Evolutionary conservation across 2,329 filamentous ascomycete genomes (phyloP).

Genomic region (Penicillium paneum): DNA sequence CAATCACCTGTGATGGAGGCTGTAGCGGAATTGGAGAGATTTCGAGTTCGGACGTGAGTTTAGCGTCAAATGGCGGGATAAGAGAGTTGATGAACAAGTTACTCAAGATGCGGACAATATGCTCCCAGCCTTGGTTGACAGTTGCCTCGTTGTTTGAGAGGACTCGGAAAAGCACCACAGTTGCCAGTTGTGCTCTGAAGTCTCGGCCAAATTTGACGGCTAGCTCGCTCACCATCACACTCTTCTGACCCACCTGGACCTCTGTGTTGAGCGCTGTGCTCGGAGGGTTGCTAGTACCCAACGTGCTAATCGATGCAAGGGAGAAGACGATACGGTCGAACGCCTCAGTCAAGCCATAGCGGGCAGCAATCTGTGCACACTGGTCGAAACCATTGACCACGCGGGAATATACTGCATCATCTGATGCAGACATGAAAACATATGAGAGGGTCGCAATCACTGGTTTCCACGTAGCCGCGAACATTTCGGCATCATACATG

Average conservation of each 20-base stretch:
- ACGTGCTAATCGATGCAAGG: slow-evolving; percentile 82
- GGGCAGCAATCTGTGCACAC: slow-evolving; percentile 86
- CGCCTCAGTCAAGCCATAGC: slow-evolving; percentile 77
- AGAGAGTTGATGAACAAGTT: slow-evolving; percentile 96
- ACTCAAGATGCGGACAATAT: slow-evolving; percentile 87
- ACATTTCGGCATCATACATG: slow-evolving; percentile 96
- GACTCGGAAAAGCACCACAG: slow-evolving; percentile 90
- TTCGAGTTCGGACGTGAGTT: slow-evolving; percentile 62
- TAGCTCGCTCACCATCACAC: slow-evolving; percentile 97
- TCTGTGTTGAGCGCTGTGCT: slow-evolving; percentile 92
- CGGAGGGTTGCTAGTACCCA: slow-evolving; percentile 70
- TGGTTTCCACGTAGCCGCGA: slow-evolving; percentile 90
- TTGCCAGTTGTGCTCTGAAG: slow-evolving; percentile 89
- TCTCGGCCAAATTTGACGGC: slow-evolving; percentile 94
- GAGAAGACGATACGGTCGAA: slow-evolving; percentile 91
- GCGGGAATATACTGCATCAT: slow-evolving; percentile 90
- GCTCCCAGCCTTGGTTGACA: slow-evolving; percentile 56
- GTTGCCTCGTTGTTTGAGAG: slow-evolving; percentile 78
- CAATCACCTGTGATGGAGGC: slow-evolving; percentile 86
- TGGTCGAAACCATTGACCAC: slow-evolving; percentile 95
- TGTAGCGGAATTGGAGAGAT: slow-evolving; percentile 84
- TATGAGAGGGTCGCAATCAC: slow-evolving; percentile 94
- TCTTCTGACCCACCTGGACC: slow-evolving; percentile 85
- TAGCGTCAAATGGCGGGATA: slow-evolving; percentile 73
- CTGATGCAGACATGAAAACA: slow-evolving; percentile 97